Conservation (phyloP, 2,329 filamentous ascomycete genomes). For the Graphilbum ipis-grandicollis region DNA sequence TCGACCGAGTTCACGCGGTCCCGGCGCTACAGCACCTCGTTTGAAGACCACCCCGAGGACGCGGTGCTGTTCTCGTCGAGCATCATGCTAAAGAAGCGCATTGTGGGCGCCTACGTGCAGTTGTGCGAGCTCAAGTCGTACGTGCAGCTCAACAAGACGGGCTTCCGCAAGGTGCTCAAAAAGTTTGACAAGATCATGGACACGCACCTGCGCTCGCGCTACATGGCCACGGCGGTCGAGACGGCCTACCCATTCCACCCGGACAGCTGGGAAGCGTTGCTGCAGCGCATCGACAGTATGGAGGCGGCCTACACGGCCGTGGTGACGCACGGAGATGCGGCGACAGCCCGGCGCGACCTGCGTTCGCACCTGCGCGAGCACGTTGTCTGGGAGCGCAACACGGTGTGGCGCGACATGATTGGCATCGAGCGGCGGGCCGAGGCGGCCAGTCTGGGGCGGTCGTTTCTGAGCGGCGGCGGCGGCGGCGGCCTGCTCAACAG, state of each 20-base stretch:
- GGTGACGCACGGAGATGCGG: slow-evolving; percentile 64
- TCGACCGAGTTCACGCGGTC: slow-evolving; percentile 44
- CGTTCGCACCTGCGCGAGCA: slow-evolving; percentile 86
- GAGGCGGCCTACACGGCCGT: slow-evolving; percentile 68
- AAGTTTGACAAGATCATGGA: slow-evolving; percentile 97
- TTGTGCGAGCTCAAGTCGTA: slow-evolving; percentile 93
- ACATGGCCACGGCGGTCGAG: slow-evolving; percentile 58
- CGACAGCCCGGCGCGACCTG: slow-evolving; percentile 65
- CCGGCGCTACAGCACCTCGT: slow-evolving; percentile 46
- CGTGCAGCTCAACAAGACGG: slow-evolving; percentile 88
- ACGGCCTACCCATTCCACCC: slow-evolving; percentile 67
- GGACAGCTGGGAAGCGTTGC: slow-evolving; percentile 51
- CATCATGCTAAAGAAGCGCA: slow-evolving; percentile 84
- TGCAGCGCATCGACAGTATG: slow-evolving; percentile 55
- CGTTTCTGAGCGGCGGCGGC: slow-evolving; percentile 47
- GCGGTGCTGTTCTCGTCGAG: slow-evolving; percentile 47
- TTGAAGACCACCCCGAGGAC: slow-evolving; percentile 66
- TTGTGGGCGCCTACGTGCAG: slow-evolving; percentile 74
- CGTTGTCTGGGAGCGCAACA: slow-evolving; percentile 97
- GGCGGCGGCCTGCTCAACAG: background rate
- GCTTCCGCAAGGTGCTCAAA: slow-evolving; percentile 90
- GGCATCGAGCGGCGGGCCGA: slow-evolving; percentile 91
- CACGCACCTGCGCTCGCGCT: slow-evolving; percentile 58
- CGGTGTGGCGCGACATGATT: slow-evolving; percentile 97
- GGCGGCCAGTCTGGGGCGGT: slow-evolving; percentile 77